phyloP scores from a whole-genome alignment of 2,329 filamentous ascomycete species.

The Colletotrichum liaoningense region DNA sequence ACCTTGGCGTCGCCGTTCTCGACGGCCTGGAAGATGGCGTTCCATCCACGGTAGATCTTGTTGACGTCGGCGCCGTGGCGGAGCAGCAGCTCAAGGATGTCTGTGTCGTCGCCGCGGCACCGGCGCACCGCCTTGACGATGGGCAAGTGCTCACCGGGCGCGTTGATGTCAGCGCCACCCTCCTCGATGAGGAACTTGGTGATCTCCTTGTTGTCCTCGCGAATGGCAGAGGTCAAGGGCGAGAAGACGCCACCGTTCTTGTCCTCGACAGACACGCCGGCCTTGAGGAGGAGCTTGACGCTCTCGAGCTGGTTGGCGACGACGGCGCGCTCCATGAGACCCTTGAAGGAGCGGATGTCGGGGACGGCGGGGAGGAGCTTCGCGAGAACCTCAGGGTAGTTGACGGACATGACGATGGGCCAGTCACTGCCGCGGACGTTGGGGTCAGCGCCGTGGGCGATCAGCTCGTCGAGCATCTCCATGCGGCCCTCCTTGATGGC shows the following conservation, averaged over 20 bases:
- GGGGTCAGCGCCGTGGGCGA: constrained; percentile 70
- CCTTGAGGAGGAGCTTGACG: constrained; percentile 72
- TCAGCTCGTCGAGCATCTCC: constrained; percentile 70
- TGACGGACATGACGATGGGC: constrained; percentile 77
- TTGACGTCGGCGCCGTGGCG: constrained; percentile 75
- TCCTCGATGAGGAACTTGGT: constrained; percentile 71
- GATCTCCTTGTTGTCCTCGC: constrained; percentile 71
- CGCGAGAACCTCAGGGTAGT: constrained; percentile 68
- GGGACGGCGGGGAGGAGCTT: constrained; percentile 67
- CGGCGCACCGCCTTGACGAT: constrained; percentile 76
- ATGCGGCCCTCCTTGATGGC: constrained; percentile 70
- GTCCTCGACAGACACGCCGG: constrained; percentile 76
- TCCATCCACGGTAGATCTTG: constrained; percentile 75
- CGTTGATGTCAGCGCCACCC: constrained; percentile 72
- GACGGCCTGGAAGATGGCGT: constrained; percentile 72
- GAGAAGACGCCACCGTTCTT: constrained; percentile 80
- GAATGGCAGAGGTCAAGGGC: constrained; percentile 74
- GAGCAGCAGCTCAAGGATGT: constrained; percentile 72
- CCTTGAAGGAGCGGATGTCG: constrained; percentile 72
- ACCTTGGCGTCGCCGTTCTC: constrained; percentile 71
- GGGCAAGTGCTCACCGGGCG: constrained; percentile 77
- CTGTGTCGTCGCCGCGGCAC: constrained; percentile 65
- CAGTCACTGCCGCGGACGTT: constrained; percentile 75
- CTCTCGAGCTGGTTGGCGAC: constrained; percentile 74
- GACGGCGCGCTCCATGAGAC: constrained; percentile 76